Percentiles rank a stretch among this genome's conserved stretches.
These are phyloP conservation scores for Termitomyces bulborhizus DNA, from an alignment of 768 basidiomycete genomes.

Conservation along the genomic window DNA sequence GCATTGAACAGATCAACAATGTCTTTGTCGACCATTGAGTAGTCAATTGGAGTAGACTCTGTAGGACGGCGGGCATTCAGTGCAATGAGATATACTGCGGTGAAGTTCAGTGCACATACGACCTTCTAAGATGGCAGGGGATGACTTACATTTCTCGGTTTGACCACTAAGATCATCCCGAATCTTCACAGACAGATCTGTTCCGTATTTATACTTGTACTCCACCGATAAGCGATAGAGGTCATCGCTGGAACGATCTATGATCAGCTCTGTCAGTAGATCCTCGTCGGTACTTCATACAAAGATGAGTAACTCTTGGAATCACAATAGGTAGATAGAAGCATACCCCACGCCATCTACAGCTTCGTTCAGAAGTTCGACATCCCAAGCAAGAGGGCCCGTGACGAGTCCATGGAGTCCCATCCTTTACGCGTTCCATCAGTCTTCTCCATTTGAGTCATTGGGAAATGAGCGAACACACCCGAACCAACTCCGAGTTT, in stretches of 20 bases:
- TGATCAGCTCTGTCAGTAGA: conserved; percentile 32
- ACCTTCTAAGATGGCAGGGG: too few species aligned
- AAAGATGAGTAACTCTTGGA: neutral
- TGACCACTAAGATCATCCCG: conserved; percentile 26
- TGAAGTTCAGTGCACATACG: neutral
- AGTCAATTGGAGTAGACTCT: conserved; percentile 30
- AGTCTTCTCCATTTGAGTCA: neutral
- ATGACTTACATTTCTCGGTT: conserved; percentile 23
- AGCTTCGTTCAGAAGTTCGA: conserved; percentile 28
- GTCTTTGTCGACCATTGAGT: conserved; percentile 33
- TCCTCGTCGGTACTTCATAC: conserved; percentile 26
- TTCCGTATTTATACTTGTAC: conserved; percentile 25
- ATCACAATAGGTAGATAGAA: too few species aligned
- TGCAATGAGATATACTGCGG: conserved; percentile 41
- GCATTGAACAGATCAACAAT: conserved; percentile 34
- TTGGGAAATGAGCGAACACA: conserved; percentile 11
- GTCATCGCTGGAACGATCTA: conserved; percentile 30
- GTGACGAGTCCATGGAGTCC: conserved; percentile 23
- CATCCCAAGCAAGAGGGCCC: conserved; percentile 35
- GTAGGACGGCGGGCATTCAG: conserved; percentile 34
- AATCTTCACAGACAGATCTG: conserved; percentile 24
- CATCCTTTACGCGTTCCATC: neutral
- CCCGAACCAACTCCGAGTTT: conserved; percentile 25
- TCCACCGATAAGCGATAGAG: conserved; percentile 25
- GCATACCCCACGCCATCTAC: conserved; percentile 25